phyloP scores from a whole-genome alignment of 2,329 filamentous ascomycete genomes.

The Ramularia endophylla region DNA sequence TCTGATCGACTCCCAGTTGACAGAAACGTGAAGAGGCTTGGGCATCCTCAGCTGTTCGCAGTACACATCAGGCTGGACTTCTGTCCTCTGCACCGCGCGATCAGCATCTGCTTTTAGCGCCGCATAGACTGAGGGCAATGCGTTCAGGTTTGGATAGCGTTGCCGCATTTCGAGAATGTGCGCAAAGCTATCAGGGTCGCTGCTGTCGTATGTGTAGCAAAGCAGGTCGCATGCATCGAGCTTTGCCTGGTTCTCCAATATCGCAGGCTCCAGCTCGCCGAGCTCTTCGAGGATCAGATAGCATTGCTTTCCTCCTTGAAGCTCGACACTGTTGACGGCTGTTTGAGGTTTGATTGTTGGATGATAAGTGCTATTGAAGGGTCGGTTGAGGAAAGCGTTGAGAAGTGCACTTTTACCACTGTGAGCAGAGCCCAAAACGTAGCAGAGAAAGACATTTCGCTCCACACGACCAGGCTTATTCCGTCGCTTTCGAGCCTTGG shows the following conservation, averaged over 20 bases:
- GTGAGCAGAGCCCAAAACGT: conserved; percentile 76
- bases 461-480: conserved; percentile 79
- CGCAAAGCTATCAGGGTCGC: conserved; percentile 90
- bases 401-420: conserved; percentile 89
- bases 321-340: conserved; percentile 92
- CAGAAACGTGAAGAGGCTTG: conserved; percentile 87
- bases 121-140: conserved; percentile 86
- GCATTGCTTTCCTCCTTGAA: conserved; percentile 92
- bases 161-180: conserved; percentile 78
- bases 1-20: conserved; percentile 87
- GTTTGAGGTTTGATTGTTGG: conserved; percentile 93
- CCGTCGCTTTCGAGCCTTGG: conserved; percentile 81
- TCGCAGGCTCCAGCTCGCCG: conserved; percentile 89
- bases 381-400: conserved; percentile 83
- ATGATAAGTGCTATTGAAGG: conserved; percentile 76
- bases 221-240: conserved; percentile 89
- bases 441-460: conserved; percentile 89
- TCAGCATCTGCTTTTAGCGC: conserved; percentile 94
- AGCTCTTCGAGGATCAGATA: conserved; percentile 95
- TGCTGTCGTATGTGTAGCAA: conserved; percentile 95
- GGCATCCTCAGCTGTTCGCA: conserved; percentile 80
- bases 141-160: conserved; percentile 75
- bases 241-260: conserved; percentile 85
- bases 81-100: conserved; percentile 90
- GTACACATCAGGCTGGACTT: conserved; percentile 88